These are phyloP conservation scores for Millerago galiae DNA, from an alignment of 805 yeast genomes.

Conservation along the genomic window DNA sequence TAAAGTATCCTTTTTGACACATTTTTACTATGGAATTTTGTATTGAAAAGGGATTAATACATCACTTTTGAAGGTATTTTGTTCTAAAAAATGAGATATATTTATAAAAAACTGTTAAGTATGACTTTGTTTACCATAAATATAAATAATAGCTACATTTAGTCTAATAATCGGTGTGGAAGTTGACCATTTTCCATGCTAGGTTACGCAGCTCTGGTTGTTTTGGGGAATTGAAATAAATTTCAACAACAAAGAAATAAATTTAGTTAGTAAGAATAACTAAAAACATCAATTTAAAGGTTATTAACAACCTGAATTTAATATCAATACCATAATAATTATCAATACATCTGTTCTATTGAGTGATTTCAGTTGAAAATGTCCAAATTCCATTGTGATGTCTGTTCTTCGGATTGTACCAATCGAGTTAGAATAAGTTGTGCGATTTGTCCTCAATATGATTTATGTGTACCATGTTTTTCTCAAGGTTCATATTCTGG, in stretches of 20 bases:
- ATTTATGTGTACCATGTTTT: conserved; percentile 96
- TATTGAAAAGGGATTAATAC: too few species aligned
- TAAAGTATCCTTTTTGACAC: not conserved
- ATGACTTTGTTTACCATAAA: too few species aligned
- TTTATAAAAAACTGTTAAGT: too few species aligned
- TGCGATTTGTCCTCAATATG: conserved; percentile 90
- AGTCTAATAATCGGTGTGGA: too few species aligned
- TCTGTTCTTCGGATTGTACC: conserved; percentile 94
- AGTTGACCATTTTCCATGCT: too few species aligned
- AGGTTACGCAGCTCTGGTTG: too few species aligned
- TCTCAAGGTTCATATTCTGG: conserved; percentile 76
- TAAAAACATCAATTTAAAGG: not conserved
- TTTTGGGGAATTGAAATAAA: too few species aligned
- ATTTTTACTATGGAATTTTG: not conserved
- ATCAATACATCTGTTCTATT: not conserved
- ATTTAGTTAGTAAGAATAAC: not conserved
- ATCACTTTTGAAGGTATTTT: too few species aligned
- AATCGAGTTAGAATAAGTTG: conserved; percentile 85
- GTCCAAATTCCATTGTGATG: conserved; percentile 79
- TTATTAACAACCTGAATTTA: not conserved
- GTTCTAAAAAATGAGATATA: too few species aligned
- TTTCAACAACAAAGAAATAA: too few species aligned
- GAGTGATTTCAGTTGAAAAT: conserved; percentile 3
- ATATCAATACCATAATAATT: too few species aligned
- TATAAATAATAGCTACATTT: too few species aligned